A percentile compares a stretch with the other conserved stretches of the same genome.
phyloP scores from a whole-genome alignment of 139 green algal species.

The Chlamydomonas asymmetrica region DNA sequence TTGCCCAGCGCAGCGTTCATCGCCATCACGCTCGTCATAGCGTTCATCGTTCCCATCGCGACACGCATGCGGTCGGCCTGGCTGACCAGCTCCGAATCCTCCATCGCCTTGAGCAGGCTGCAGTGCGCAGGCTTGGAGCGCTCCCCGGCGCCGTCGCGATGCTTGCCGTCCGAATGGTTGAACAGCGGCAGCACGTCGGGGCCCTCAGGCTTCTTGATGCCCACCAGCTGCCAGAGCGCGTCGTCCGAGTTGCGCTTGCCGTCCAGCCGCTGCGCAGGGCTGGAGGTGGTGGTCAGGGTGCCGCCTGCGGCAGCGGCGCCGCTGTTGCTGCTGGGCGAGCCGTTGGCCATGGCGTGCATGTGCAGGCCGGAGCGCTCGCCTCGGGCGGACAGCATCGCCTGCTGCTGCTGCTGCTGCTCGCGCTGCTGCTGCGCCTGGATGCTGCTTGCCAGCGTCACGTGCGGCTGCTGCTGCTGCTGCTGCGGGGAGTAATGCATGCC shows the following conservation, averaged over 20 bases:
- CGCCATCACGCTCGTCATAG: not conserved
- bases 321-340: too few species aligned
- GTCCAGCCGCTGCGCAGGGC: too few species aligned
- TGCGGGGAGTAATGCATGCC: not conserved
- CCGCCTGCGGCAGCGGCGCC: too few species aligned
- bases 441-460: not conserved
- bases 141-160: not conserved
- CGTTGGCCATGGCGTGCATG: too few species aligned
- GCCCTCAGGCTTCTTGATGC: slow-evolving; percentile 19
- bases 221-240: slow-evolving; percentile 21
- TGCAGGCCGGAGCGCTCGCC: too few species aligned
- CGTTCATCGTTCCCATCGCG: not conserved
- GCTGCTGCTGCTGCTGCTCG: too few species aligned
- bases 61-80: slow-evolving; percentile 3
- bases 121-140: slow-evolving; percentile 6
- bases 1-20: not conserved
- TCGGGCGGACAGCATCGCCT: too few species aligned
- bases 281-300: too few species aligned
- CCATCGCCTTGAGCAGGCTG: slow-evolving; percentile 18
- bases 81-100: slow-evolving; percentile 20
- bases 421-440: not conserved
- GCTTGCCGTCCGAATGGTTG: not conserved
- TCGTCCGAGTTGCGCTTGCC: slow-evolving; percentile 19
- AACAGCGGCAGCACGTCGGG: slow-evolving; percentile 28
- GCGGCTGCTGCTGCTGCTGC: not conserved